A percentile compares a stretch with the other conserved stretches of the same genome.
Conservation (phyloP, 176 grass and related monocot species). For the Oryza meyeriana region DNA sequence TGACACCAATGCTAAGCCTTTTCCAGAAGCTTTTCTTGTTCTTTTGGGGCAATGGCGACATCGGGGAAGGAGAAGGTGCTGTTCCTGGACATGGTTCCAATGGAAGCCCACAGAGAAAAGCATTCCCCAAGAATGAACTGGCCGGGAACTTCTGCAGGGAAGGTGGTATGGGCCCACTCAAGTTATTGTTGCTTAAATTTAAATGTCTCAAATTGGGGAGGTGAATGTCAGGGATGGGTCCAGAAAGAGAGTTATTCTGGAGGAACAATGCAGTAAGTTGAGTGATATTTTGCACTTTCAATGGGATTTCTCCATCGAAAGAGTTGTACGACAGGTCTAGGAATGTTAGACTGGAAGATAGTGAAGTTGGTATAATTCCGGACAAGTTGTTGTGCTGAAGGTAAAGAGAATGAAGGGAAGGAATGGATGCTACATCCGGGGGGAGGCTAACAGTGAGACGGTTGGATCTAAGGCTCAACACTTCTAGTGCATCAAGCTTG, state of each 20-base stretch:
- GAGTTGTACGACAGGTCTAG: constrained; percentile 90
- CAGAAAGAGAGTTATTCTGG: constrained; percentile 92
- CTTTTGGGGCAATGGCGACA: constrained; percentile 25
- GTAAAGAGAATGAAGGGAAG: constrained; percentile 76
- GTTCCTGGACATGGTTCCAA: constrained; percentile 56
- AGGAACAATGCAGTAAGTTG: constrained; percentile 69
- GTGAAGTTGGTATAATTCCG: constrained; percentile 63
- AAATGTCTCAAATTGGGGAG: constrained; percentile 64
- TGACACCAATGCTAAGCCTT: constrained; percentile 43
- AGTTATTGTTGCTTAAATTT: constrained; percentile 91
- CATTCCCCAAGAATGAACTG: constrained; percentile 76
- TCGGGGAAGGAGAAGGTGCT: constrained; percentile 58
- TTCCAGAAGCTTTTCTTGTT: constrained; percentile 50
- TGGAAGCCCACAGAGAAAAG: constrained; percentile 76
- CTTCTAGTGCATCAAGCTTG: constrained; percentile 80
- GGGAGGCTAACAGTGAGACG: constrained; percentile 67
- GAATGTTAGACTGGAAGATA: constrained; percentile 66
- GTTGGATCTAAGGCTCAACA: constrained; percentile 89
- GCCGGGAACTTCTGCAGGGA: constrained; percentile 70
- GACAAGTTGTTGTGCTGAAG: constrained; percentile 91
- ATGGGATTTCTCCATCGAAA: constrained; percentile 70
- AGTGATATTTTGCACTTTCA: constrained; percentile 65
- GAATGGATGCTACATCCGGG: constrained; percentile 73
- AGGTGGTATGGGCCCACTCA: constrained; percentile 76
- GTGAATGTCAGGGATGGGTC: constrained; percentile 63